Conservation (phyloP, 2,329 filamentous ascomycete species). For the Scedosporium boydii region DNA sequence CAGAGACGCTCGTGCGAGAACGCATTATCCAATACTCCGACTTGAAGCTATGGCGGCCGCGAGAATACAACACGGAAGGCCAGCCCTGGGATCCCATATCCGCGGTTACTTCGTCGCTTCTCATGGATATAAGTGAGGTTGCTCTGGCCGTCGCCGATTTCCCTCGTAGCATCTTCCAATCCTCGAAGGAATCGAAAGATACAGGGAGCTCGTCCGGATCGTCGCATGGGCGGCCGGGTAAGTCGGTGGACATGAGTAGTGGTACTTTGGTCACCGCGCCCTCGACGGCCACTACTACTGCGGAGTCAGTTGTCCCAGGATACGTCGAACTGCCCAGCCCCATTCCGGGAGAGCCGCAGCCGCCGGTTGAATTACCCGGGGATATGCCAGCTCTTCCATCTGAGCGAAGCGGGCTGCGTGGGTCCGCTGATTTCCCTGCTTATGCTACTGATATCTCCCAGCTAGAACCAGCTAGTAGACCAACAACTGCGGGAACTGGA, state of each 20-base stretch:
- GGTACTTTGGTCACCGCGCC: background rate
- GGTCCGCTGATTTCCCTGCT: background rate
- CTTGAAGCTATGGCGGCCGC: conserved; percentile 53
- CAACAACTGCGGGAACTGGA: background rate
- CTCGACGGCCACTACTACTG: conserved; percentile 6
- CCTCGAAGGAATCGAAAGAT: conserved; percentile 27
- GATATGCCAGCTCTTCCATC: background rate
- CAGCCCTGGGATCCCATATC: conserved; percentile 73
- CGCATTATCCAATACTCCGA: conserved; percentile 59
- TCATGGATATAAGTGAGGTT: conserved; percentile 76
- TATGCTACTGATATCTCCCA: background rate
- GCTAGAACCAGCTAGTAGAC: background rate
- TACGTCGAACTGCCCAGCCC: background rate
- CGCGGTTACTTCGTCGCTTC: conserved; percentile 64
- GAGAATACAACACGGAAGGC: conserved; percentile 67
- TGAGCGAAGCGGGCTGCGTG: background rate
- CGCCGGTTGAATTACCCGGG: background rate
- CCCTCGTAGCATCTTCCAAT: conserved; percentile 37
- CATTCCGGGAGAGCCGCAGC: background rate
- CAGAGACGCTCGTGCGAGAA: conserved; percentile 55
- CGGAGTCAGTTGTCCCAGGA: conserved; percentile 10
- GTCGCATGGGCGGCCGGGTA: background rate
- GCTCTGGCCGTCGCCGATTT: conserved; percentile 75
- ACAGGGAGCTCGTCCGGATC: conserved; percentile 1
- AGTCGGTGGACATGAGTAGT: conserved; percentile 3